Evolutionary conservation across 768 basidiomycete genomes (phyloP), one percentile per base, ranked within the genome.

Genomic region (Leccinum broughii): DNA sequence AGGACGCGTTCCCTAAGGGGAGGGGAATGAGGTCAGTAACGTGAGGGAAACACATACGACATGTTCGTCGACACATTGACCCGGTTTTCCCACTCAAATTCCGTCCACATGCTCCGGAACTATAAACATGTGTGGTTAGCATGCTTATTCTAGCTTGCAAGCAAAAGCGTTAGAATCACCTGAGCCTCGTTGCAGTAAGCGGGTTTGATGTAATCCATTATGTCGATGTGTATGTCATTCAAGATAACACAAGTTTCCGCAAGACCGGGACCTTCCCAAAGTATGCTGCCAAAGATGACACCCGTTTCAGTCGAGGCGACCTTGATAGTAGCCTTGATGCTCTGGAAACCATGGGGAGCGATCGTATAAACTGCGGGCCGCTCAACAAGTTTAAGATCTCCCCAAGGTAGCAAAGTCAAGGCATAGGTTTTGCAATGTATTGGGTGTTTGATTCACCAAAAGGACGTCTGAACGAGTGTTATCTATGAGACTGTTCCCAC

Each of bases 11-110:
- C 37, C 37, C 15, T 2, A 41, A 56, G 53, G 46, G 28, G 1
- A 2, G 9, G 8, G 39, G 39, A n/a, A n/a, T 17, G 17, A 17
- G 39, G 39, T 17, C 9, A 9, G 17, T 41, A 8, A 8, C 15
- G 39, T 41, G 17, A 41, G 39, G 39, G 15, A 41, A 35, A 8
- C 32, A 85, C 91, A 67, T 77, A 92, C 90, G 88, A 84, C 75
- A 95, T 85, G 24, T 85, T 76, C 51, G 88, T 91, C 64, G 87
- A 88, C 57, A 98, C 92, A 70, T 98, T 98, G 57, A 98, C 96
- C 67, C 95, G 85, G 78, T 99, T 99, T 82, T 99, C 96, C 96
- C 96, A 99, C 75, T 99, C 96, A 69, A 99, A 99, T 75, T 98
- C 97, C 28, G 95, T 99, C 96, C 96, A 97, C 94, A 96, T 96